Conservation (phyloP, 768 basidiomycete species). For the Suillus hirtellus region DNA sequence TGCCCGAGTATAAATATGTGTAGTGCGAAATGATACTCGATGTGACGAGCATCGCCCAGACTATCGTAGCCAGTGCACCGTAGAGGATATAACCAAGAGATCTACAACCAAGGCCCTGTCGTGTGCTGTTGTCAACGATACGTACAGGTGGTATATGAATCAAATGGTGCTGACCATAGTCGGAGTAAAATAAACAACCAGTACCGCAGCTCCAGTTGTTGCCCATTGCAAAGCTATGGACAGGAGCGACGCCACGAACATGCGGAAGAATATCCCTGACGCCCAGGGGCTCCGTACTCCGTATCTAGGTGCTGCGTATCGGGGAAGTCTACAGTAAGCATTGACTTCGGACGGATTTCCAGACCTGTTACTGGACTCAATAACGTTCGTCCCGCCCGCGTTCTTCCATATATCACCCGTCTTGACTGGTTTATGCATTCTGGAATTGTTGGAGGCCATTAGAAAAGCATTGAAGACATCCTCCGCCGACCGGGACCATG, state of each 20-base stretch:
- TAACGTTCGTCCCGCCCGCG: background rate
- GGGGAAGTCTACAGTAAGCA: conserved; percentile 17
- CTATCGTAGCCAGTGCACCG: conserved; percentile 26
- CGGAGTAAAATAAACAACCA: conserved; percentile 27
- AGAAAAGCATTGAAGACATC: conserved; percentile 2
- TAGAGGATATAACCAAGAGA: conserved; percentile 34
- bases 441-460: conserved; percentile 15
- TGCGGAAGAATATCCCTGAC: conserved; percentile 18
- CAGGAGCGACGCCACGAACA: conserved; percentile 22
- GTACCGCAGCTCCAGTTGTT: conserved; percentile 25
- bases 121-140: background rate
- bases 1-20: background rate
- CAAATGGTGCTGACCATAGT: conserved; percentile 18
- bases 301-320: background rate
- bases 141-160: background rate
- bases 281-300: conserved; percentile 19
- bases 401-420: conserved; percentile 10
- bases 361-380: conserved; percentile 12
- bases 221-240: conserved; percentile 29
- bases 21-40: conserved; percentile 31
- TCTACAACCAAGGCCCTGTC: conserved; percentile 35
- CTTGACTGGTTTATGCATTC: conserved; percentile 13
- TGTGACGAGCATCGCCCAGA: conserved; percentile 32
- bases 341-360: conserved; percentile 16
- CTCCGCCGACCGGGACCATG: conserved; percentile 21